These are phyloP conservation scores for Curvularia sp. DNA, from an alignment of 2,329 filamentous ascomycete genomes.

Conservation along the genomic window DNA sequence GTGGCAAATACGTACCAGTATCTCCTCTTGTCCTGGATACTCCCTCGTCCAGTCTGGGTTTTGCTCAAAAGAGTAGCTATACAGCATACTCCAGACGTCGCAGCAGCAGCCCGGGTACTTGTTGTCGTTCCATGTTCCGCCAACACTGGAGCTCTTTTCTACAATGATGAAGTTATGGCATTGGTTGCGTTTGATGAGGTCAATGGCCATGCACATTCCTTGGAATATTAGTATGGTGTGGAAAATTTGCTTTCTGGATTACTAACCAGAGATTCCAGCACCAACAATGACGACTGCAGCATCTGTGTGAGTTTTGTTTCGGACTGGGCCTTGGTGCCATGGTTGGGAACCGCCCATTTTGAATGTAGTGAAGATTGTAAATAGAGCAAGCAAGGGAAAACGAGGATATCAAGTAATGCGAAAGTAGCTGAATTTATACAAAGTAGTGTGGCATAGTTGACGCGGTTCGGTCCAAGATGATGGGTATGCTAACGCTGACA, in stretches of 20 bases:
- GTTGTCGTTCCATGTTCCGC: constrained; percentile 64
- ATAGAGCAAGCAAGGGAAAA: not conserved
- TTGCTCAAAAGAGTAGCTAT: constrained; percentile 67
- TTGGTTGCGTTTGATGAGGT: constrained; percentile 60
- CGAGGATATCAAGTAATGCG: not conserved
- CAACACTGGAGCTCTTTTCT: constrained; percentile 62
- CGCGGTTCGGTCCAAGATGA: not conserved
- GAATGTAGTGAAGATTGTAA: not conserved
- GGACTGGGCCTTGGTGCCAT: constrained; percentile 55
- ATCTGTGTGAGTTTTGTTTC: constrained; percentile 60
- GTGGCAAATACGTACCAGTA: constrained; percentile 51
- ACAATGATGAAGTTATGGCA: constrained; percentile 64
- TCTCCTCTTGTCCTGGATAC: constrained; percentile 67
- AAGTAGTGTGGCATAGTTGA: not conserved
- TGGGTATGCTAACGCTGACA: not conserved
- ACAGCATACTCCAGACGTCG: constrained; percentile 63
- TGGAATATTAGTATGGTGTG: constrained; percentile 4
- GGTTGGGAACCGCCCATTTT: constrained; percentile 48
- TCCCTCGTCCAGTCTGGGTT: constrained; percentile 65
- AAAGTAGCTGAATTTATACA: not conserved
- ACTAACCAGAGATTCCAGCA: constrained; percentile 59
- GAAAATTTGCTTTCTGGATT: not conserved
- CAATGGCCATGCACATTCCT: constrained; percentile 65
- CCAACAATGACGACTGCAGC: constrained; percentile 65
- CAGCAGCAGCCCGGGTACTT: constrained; percentile 65